Conservation (phyloP, 2,329 filamentous ascomycete genomes). For the Colletotrichum gloeosporioides region DNA sequence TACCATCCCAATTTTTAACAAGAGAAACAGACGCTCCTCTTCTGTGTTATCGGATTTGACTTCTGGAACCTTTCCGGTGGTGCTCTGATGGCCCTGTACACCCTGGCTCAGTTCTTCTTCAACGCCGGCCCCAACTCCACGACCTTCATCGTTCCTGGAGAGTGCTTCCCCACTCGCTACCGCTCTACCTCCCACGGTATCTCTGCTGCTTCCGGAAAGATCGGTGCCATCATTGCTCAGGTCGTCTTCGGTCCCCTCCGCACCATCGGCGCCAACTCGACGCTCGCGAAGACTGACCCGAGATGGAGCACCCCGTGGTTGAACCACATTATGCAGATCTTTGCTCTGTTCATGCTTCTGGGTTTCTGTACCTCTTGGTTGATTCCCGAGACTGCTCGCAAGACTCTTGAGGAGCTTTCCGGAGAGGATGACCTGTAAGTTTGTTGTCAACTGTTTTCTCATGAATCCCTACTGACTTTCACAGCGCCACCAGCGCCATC, state of each 20-base stretch:
- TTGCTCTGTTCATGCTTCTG: constrained; percentile 55
- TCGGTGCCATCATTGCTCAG: constrained; percentile 59
- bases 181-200: constrained; percentile 68
- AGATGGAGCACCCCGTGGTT: constrained; percentile 21
- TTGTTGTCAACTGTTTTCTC: no score
- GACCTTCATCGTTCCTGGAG: constrained; percentile 68
- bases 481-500: constrained; percentile 3
- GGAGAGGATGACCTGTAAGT: constrained; percentile 37
- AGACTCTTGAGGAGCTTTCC: constrained; percentile 55
- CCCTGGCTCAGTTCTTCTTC: constrained; percentile 10
- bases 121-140: constrained; percentile 61
- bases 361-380: constrained; percentile 44
- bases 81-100: constrained; percentile 7
- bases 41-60: constrained; percentile 55
- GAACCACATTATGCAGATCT: constrained; percentile 29
- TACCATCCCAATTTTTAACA: neutral
- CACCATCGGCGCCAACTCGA: constrained; percentile 43
- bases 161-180: constrained; percentile 69
- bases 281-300: constrained; percentile 38
- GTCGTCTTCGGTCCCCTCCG: constrained; percentile 53
- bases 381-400: constrained; percentile 46
- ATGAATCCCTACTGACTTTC: neutral
- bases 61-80: constrained; percentile 35
- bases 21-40: constrained; percentile 40
- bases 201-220: constrained; percentile 64